phyloP scores from a whole-genome alignment of 2,329 filamentous ascomycete species.

The Venturia effusa region DNA sequence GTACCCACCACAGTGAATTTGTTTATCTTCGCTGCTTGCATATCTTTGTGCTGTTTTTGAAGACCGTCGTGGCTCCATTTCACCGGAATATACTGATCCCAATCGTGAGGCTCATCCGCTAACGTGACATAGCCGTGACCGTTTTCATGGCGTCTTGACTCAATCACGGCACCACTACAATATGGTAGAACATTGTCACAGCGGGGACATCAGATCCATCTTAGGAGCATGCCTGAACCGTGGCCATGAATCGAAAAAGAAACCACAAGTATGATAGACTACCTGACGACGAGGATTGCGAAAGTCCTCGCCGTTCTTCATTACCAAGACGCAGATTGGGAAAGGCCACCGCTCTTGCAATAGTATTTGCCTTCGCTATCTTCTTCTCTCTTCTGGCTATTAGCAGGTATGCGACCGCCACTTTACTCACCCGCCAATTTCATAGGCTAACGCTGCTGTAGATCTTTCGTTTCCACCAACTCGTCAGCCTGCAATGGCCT shows the following conservation, averaged over 20 bases:
- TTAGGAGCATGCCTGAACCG: neutral
- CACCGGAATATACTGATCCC: neutral
- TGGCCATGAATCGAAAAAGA: neutral
- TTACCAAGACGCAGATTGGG: neutral
- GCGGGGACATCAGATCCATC: neutral
- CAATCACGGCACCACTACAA: neutral
- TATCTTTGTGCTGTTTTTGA: neutral
- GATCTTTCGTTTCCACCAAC: neutral
- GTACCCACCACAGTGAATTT: too few species aligned
- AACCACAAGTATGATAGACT: neutral
- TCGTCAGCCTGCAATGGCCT: slow-evolving; percentile 39
- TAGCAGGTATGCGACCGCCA: neutral
- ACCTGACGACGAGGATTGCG: neutral
- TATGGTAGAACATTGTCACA: neutral
- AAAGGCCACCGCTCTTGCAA: neutral
- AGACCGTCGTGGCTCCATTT: neutral
- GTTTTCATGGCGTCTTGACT: neutral
- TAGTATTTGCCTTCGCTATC: neutral
- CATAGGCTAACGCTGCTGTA: neutral
- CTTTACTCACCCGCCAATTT: neutral
- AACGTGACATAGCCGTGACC: neutral
- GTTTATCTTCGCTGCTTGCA: too few species aligned
- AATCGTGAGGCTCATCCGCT: neutral
- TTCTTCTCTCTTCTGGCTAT: slow-evolving; percentile 2
- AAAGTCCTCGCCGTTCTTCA: neutral